Evolutionary conservation across 257 asterid genomes (phyloP).

Genomic region (Capsicum pubescens): DNA sequence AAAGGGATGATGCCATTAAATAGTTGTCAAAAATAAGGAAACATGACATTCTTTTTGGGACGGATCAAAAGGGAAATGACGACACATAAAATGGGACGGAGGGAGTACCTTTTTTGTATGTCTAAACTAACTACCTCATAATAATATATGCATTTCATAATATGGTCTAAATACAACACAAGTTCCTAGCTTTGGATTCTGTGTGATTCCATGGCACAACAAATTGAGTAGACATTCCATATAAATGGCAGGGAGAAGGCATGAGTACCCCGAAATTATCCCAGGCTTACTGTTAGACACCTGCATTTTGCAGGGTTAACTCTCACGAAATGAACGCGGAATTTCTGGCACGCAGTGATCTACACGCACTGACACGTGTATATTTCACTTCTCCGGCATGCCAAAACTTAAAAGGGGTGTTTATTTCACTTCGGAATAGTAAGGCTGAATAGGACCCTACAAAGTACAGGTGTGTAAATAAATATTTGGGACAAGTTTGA

Average conservation of each 20-base stretch:
- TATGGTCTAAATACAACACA: not conserved
- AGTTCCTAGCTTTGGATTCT: not conserved
- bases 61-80: too few relatives aligned
- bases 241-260: not conserved
- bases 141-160: not conserved
- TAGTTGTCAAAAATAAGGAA: too few relatives aligned
- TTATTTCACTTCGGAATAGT: not conserved
- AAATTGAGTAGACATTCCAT: not conserved
- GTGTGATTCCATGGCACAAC: not conserved
- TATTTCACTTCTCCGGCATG: not conserved
- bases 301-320: not conserved
- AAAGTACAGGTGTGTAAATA: not conserved
- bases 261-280: not conserved
- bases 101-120: not conserved
- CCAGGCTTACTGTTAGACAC: not conserved
- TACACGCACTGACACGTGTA: not conserved
- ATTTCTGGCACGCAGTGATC: not conserved
- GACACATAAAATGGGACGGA: too few relatives aligned
- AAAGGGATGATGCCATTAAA: too few relatives aligned
- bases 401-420: not conserved
- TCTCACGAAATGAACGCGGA: not conserved
- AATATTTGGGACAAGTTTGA: not conserved
- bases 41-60: too few relatives aligned
- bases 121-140: not conserved
- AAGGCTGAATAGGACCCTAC: not conserved